Percentiles rank a stretch among this genome's conserved stretches.
These are phyloP conservation scores for Climacium dendroides DNA, from an alignment of 225 moss, liverwort and hornwort genomes.

Conservation along the genomic window DNA sequence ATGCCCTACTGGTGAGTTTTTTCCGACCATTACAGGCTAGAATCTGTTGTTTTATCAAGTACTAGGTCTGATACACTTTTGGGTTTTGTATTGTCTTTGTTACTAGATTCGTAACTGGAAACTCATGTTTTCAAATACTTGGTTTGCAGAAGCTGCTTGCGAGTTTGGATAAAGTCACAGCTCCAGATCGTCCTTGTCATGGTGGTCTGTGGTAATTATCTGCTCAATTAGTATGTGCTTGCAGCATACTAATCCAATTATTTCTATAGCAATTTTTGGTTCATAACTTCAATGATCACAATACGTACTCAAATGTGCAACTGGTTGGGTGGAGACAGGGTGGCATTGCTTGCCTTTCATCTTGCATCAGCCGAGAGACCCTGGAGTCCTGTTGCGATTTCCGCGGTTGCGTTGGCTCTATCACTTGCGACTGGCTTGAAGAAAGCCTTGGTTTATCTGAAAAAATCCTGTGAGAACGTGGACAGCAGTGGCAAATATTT, in stretches of 20 bases:
- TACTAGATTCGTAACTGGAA: background rate
- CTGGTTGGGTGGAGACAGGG: conserved; percentile 32
- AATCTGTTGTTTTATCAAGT: background rate
- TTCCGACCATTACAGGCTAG: background rate
- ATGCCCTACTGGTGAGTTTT: conserved; percentile 64
- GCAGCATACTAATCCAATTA: background rate
- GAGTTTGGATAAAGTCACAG: conserved; percentile 73
- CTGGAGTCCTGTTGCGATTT: conserved; percentile 48
- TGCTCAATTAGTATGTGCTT: background rate
- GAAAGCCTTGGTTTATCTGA: conserved; percentile 45
- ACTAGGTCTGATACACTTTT: background rate
- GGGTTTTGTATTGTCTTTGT: background rate
- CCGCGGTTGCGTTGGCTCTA: conserved; percentile 65
- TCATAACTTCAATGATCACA: background rate
- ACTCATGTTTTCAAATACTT: background rate
- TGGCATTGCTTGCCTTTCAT: conserved; percentile 79
- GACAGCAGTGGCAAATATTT: background rate
- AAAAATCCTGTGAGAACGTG: conserved; percentile 25
- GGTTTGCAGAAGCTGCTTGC: conserved; percentile 64
- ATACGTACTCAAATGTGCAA: background rate
- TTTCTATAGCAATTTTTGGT: background rate
- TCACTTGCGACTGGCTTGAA: conserved; percentile 36
- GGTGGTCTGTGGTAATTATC: conserved; percentile 72
- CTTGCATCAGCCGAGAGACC: conserved; percentile 39
- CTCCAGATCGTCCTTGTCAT: conserved; percentile 93